Evolutionary conservation across 176 grass and related monocot species (phyloP), one percentile per base, ranked within the genome.

Genomic region (Typha latifolia): DNA sequence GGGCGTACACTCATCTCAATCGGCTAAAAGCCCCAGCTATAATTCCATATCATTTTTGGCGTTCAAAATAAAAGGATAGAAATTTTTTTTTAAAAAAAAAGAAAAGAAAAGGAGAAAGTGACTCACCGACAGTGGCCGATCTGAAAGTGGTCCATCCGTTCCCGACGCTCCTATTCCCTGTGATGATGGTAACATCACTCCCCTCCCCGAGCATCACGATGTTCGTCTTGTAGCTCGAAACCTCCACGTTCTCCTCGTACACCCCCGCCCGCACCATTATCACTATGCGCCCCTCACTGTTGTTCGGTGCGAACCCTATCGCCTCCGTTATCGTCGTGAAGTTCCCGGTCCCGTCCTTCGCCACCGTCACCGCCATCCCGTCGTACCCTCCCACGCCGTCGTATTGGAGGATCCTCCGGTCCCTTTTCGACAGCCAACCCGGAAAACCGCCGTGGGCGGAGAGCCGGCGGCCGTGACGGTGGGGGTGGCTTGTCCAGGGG

Each of bases 121-220:
- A 53, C 63, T 66, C 18, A 75, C 73, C 73, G 14, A 75, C 49
- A 8, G 73, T 59, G 49, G 73, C 31, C 6, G 73, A 57, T 10
- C 63, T 19, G 63, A 75, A 75, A 6, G 73, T 75, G 49, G 73
- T 66, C 73, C 73, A 75, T 24, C 73, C 63, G 49, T 75, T 63
- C 16, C 9, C 73, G n/a, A 48, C 63, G 63, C 49, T 75, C 12
- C n/a, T 49, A n/a, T 47, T 67, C 27, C 63, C 62, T 22, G 24
- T 66, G 49, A 75, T 57, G 2, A 59, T 6, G 0, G 73, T 75
- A 22, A 37, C 27, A 31, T 75, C 32, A 14, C 29, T 75, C 48
- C 73, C 73, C n/a, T 67, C 73, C 15, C 73, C 73, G n/a, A 75
- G n/a, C 62, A 75, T 63, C 49, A 75, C 32, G n/a, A 75, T 56